Conservation (phyloP, 1,284 basidiomycete genomes). For the Volvariella surrecta region DNA sequence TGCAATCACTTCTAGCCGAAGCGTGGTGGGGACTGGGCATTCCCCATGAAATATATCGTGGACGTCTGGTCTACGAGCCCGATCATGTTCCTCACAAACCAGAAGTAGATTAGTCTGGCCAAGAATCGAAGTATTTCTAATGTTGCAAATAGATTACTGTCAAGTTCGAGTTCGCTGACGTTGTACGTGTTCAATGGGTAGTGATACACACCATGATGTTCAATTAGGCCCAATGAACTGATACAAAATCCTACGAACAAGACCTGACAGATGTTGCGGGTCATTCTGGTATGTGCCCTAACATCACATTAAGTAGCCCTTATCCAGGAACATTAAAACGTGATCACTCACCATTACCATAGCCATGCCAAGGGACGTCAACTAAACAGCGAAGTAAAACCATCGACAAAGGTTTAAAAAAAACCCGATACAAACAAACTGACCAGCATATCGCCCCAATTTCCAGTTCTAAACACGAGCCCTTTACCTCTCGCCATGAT, state of each 20-base stretch:
- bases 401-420: constrained; percentile 6
- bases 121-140: too few relatives aligned
- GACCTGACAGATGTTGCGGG: constrained; percentile 81
- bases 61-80: too few relatives aligned
- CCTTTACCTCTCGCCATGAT: constrained; percentile 69
- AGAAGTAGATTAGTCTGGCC: too few relatives aligned
- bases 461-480: constrained; percentile 69
- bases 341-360: constrained; percentile 75
- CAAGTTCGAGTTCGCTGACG: too few relatives aligned
- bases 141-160: too few relatives aligned
- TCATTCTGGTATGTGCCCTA: constrained; percentile 59
- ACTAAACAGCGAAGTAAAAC: constrained; percentile 16
- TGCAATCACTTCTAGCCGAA: too few relatives aligned
- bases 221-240: constrained; percentile 88
- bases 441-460: constrained; percentile 60
- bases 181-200: too few relatives aligned
- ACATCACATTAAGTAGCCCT: constrained; percentile 2
- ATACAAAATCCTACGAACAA: constrained; percentile 83
- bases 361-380: constrained; percentile 73
- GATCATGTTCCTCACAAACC: too few relatives aligned
- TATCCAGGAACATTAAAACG: constrained; percentile 16
- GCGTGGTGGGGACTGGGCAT: too few relatives aligned
- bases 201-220: too few relatives aligned
- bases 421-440: constrained; percentile 16
- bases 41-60: too few relatives aligned